Evolutionary conservation across 352 stramenopile genomes (phyloP).

Genomic region (Phytophthora aleatoria): DNA sequence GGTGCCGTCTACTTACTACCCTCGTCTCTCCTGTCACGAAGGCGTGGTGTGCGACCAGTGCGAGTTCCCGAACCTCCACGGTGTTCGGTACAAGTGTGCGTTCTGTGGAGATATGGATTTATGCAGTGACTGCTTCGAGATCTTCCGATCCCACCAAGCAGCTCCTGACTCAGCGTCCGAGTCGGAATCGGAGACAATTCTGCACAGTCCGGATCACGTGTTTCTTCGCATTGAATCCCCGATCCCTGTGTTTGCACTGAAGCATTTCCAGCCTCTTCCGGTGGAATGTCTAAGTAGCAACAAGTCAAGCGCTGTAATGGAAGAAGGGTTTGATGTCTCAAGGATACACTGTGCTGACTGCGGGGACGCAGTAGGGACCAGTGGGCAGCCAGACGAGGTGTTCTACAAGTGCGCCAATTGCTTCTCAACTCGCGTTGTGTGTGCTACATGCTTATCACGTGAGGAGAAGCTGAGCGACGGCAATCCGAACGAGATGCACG

Average conservation of each 20-base stretch:
- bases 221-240: conserved; percentile 69
- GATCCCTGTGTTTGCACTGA: conserved; percentile 64
- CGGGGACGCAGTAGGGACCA: conserved; percentile 25
- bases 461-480: conserved; percentile 50
- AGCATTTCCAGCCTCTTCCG: conserved; percentile 55
- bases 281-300: conserved; percentile 28
- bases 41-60: conserved; percentile 79
- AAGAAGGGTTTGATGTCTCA: conserved; percentile 10
- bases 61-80: conserved; percentile 56
- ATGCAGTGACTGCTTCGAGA: conserved; percentile 62
- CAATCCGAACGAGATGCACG: conserved; percentile 60
- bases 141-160: conserved; percentile 41
- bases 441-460: conserved; percentile 42
- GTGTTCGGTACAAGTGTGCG: conserved; percentile 73
- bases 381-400: conserved; percentile 35
- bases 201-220: conserved; percentile 58
- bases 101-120: conserved; percentile 77
- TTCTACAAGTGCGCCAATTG: conserved; percentile 73
- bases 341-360: conserved; percentile 39
- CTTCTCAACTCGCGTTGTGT: conserved; percentile 54
- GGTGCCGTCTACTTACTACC: conserved; percentile 46
- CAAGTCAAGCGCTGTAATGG: conserved; percentile 1
- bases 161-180: conserved; percentile 19
- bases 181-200: conserved; percentile 29
- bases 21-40: conserved; percentile 52